These are phyloP conservation scores for Dendrobium nobile DNA, from an alignment of 106 monocot genomes.

Conservation along the genomic window DNA sequence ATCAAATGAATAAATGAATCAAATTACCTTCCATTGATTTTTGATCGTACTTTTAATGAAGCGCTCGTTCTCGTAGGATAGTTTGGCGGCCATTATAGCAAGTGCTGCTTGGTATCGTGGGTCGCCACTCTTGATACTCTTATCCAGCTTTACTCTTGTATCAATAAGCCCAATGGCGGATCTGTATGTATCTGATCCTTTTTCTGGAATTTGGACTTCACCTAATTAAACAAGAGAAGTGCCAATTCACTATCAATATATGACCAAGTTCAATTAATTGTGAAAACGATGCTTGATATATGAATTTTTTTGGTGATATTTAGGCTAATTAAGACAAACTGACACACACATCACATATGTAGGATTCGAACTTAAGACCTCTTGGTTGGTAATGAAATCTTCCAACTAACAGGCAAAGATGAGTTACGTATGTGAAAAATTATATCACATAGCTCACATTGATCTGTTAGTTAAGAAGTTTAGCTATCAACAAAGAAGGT, in stretches of 20 bases:
- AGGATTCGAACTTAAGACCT: too few species aligned
- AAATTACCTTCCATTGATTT: slow-evolving; percentile 40
- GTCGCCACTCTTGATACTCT: slow-evolving; percentile 19
- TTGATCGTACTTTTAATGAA: slow-evolving; percentile 21
- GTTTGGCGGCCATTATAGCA: slow-evolving; percentile 59
- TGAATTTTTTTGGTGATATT: too few species aligned
- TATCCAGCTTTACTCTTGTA: slow-evolving; percentile 36
- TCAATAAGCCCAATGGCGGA: slow-evolving; percentile 44
- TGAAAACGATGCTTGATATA: neutral
- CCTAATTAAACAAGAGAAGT: slow-evolving; percentile 20
- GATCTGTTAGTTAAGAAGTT: too few species aligned
- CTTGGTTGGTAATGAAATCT: too few species aligned
- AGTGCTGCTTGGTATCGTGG: slow-evolving; percentile 36
- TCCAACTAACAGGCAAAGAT: too few species aligned
- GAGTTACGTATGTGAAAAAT: too few species aligned
- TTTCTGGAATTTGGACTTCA: slow-evolving; percentile 25
- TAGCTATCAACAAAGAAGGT: too few species aligned
- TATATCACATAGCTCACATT: too few species aligned
- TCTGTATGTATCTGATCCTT: slow-evolving; percentile 17
- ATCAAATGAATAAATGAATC: neutral
- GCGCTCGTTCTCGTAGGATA: slow-evolving; percentile 55
- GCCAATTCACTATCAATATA: too few species aligned
- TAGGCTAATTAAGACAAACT: too few species aligned
- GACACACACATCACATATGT: too few species aligned
- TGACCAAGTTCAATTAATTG: neutral